Percentiles rank a stretch among this genome's conserved stretches.
Conservation (phyloP, 2,329 filamentous ascomycete species). For the Talaromyces marneffei region DNA sequence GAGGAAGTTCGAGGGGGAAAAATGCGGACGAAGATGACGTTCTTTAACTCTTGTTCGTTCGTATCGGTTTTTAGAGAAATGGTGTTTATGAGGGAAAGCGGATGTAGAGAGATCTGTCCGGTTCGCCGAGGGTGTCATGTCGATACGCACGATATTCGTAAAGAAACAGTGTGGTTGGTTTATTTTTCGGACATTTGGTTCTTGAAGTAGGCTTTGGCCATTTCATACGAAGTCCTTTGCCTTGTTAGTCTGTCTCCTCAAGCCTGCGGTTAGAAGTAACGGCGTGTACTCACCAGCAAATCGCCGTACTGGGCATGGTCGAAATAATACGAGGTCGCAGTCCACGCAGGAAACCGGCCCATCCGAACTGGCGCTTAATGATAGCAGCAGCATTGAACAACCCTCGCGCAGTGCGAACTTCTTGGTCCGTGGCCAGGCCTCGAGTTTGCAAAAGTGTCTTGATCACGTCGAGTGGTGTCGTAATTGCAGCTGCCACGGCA, state of each 20-base stretch:
- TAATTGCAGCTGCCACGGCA: constrained; percentile 86
- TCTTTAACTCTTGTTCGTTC: not conserved
- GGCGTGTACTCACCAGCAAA: constrained; percentile 92
- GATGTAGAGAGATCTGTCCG: not conserved
- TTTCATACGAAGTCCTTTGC: constrained; percentile 58
- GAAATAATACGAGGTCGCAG: constrained; percentile 86
- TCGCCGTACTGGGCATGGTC: constrained; percentile 98
- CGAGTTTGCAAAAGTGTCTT: constrained; percentile 96
- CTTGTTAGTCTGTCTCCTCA: not conserved
- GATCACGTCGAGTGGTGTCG: constrained; percentile 94
- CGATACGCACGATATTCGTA: not conserved
- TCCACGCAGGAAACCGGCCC: constrained; percentile 86
- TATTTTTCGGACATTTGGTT: constrained; percentile 25
- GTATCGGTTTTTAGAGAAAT: not conserved
- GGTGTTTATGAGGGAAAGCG: not conserved
- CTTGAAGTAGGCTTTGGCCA: constrained; percentile 64
- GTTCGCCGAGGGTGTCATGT: not conserved
- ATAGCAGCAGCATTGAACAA: constrained; percentile 73
- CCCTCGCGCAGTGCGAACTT: constrained; percentile 79
- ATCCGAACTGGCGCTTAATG: constrained; percentile 76
- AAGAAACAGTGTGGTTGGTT: not conserved
- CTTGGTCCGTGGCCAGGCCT: constrained; percentile 71
- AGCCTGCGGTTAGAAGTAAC: too few species aligned
- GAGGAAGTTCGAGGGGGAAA: not conserved
- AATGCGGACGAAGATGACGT: not conserved